These are phyloP conservation scores for Cutaneotrichosporon dermatis DNA, from an alignment of 1,284 basidiomycete genomes.

Conservation along the genomic window DNA sequence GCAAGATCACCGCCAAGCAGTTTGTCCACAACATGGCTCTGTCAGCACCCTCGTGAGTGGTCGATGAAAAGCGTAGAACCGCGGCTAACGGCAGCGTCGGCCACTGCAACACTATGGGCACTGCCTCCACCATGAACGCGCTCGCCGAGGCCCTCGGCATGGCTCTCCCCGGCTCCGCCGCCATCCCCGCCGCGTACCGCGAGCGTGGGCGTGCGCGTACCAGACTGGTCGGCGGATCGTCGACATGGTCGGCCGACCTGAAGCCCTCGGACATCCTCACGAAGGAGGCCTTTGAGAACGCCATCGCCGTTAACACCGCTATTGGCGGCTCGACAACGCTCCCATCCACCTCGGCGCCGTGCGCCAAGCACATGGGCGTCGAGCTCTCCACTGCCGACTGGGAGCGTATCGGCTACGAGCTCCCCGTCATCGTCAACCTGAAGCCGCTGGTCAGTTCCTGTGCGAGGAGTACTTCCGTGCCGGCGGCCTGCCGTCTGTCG, in stretches of 20 bases:
- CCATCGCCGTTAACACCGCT: constrained; percentile 75
- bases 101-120: constrained; percentile 49
- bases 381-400: constrained; percentile 40
- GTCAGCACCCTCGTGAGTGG: constrained; percentile 37
- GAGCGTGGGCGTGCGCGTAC: constrained; percentile 54
- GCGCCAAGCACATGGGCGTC: constrained; percentile 48
- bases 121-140: constrained; percentile 69
- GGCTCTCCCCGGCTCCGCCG: constrained; percentile 82
- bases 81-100: constrained; percentile 19
- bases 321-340: constrained; percentile 91
- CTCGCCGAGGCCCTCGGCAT: constrained; percentile 87
- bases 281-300: constrained; percentile 83
- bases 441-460: constrained; percentile 44
- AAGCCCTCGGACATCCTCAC: constrained; percentile 92
- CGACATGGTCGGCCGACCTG: constrained; percentile 76
- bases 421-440: constrained; percentile 43
- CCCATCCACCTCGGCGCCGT: constrained; percentile 45
- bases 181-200: constrained; percentile 62
- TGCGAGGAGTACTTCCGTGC: constrained; percentile 48
- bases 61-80: constrained; percentile 1
- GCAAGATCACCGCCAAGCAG: constrained; percentile 40
- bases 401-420: constrained; percentile 42
- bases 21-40: constrained; percentile 41
- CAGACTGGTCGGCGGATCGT: constrained; percentile 77
- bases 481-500: constrained; percentile 42